Evolutionary conservation across 2,329 filamentous ascomycete genomes (phyloP).

Genomic region (Drechslerella stenobrocha): DNA sequence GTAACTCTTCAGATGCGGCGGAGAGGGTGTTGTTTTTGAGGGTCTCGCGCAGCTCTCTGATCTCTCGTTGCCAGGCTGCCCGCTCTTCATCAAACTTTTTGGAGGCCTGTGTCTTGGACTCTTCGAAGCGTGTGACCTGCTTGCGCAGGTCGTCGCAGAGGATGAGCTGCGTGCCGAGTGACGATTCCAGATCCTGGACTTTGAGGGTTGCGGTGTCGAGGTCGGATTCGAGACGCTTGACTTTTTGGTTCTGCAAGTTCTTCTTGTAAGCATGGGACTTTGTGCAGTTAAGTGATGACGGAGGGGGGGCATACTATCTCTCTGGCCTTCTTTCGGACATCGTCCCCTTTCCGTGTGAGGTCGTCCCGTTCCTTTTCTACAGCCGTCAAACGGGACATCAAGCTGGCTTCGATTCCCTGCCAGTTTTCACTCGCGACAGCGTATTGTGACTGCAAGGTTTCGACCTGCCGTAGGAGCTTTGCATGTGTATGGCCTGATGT

Average conservation of each 20-base stretch:
- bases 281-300: not conserved
- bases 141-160: slow-evolving; percentile 67
- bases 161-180: slow-evolving; percentile 65
- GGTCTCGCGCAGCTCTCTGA: slow-evolving; percentile 28
- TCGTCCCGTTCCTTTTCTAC: slow-evolving; percentile 93
- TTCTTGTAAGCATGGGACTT: slow-evolving; percentile 1
- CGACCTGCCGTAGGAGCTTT: slow-evolving; percentile 88
- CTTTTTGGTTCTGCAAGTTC: slow-evolving; percentile 64
- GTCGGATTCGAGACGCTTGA: slow-evolving; percentile 76
- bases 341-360: slow-evolving; percentile 75
- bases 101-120: slow-evolving; percentile 28
- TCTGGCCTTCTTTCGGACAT: slow-evolving; percentile 84
- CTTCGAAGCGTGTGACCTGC: slow-evolving; percentile 60
- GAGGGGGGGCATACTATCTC: slow-evolving; percentile 68
- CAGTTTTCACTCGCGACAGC: slow-evolving; percentile 93
- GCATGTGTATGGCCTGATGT: slow-evolving; percentile 79
- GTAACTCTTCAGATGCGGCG: slow-evolving; percentile 16
- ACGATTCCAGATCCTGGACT: slow-evolving; percentile 67
- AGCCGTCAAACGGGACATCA: slow-evolving; percentile 73
- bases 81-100: slow-evolving; percentile 69
- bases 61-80: slow-evolving; percentile 59
- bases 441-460: slow-evolving; percentile 94
- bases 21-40: slow-evolving; percentile 8
- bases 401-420: slow-evolving; percentile 89
- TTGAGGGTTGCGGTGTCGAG: slow-evolving; percentile 70